These are phyloP conservation scores for Linderniella brevidens DNA, from an alignment of 257 asterid species.

Conservation along the genomic window DNA sequence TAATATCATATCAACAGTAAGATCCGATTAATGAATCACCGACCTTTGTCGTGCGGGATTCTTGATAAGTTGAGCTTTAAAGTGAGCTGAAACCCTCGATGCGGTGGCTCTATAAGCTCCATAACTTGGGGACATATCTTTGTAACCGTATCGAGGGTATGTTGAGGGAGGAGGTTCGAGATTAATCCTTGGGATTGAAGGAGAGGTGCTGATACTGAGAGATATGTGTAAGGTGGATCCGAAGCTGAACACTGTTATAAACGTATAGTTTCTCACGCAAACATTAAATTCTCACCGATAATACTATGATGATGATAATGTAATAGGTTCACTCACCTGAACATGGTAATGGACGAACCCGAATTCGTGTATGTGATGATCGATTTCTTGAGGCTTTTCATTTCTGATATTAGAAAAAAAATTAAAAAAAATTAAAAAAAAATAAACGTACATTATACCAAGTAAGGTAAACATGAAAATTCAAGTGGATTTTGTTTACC, in stretches of 20 bases:
- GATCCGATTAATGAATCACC: too few species aligned
- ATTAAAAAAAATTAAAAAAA: too few species aligned
- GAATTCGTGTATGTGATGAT: conserved; percentile 66
- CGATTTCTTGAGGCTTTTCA: conserved; percentile 21
- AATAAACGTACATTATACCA: too few species aligned
- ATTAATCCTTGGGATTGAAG: conserved; percentile 35
- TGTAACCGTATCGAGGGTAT: conserved; percentile 44
- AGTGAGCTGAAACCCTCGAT: conserved; percentile 58
- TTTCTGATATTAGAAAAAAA: background rate
- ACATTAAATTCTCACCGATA: background rate
- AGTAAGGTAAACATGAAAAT: too few species aligned
- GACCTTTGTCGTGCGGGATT: conserved; percentile 46
- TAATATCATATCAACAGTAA: too few species aligned
- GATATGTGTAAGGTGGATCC: conserved; percentile 34
- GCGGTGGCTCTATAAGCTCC: conserved; percentile 50
- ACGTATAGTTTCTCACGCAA: conserved; percentile 1
- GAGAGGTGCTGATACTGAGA: conserved; percentile 72
- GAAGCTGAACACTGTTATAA: conserved; percentile 42
- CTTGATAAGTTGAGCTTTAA: conserved; percentile 38
- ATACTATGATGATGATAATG: background rate
- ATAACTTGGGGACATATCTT: conserved; percentile 39
- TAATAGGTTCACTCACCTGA: conserved; percentile 29
- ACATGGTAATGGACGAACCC: conserved; percentile 75
- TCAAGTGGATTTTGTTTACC: conserved; percentile 15
- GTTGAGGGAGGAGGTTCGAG: conserved; percentile 35